Conservation (phyloP, 1,284 basidiomycete genomes). For the Cerrena zonata region DNA sequence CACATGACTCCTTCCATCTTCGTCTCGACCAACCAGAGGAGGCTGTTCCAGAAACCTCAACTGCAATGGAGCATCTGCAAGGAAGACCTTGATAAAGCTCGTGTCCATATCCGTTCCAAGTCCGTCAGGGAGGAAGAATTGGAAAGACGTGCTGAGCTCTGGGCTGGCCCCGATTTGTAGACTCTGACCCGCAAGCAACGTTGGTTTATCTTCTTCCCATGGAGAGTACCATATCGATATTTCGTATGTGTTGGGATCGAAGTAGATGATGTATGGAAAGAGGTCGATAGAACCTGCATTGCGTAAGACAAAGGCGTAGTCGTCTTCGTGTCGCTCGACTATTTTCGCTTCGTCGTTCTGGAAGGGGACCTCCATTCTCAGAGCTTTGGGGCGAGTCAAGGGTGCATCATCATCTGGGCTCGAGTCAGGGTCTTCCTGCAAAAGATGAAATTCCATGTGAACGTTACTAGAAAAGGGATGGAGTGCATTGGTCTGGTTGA, state of each 20-base stretch:
- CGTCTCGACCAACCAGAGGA: slow-evolving; percentile 6
- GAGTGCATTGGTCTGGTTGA: slow-evolving; percentile 3
- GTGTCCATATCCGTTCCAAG: slow-evolving; percentile 7
- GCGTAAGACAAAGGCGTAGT: slow-evolving; percentile 10
- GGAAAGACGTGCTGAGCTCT: slow-evolving; percentile 4
- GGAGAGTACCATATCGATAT: slow-evolving; percentile 10
- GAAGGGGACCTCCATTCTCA: slow-evolving; percentile 2
- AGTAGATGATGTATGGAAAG: slow-evolving; percentile 9
- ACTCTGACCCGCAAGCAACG: slow-evolving; percentile 2
- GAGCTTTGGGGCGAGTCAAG: neutral
- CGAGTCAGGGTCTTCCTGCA: neutral
- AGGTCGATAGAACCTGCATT: slow-evolving; percentile 3
- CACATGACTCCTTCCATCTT: slow-evolving; percentile 1
- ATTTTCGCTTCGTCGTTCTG: slow-evolving; percentile 8
- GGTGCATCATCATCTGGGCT: neutral
- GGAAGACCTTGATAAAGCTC: slow-evolving; percentile 11
- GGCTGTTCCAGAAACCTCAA: slow-evolving; percentile 10
- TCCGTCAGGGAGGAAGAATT: slow-evolving; percentile 7
- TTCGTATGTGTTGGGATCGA: slow-evolving; percentile 12
- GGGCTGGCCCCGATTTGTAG: slow-evolving; percentile 12
- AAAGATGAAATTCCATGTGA: slow-evolving; percentile 5
- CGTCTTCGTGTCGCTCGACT: neutral
- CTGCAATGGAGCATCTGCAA: slow-evolving; percentile 4
- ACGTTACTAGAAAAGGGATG: slow-evolving; percentile 7
- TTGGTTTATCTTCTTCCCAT: slow-evolving; percentile 5